These are phyloP conservation scores for Stemphylium beticola DNA, from an alignment of 2,329 filamentous ascomycete species.

Conservation along the genomic window DNA sequence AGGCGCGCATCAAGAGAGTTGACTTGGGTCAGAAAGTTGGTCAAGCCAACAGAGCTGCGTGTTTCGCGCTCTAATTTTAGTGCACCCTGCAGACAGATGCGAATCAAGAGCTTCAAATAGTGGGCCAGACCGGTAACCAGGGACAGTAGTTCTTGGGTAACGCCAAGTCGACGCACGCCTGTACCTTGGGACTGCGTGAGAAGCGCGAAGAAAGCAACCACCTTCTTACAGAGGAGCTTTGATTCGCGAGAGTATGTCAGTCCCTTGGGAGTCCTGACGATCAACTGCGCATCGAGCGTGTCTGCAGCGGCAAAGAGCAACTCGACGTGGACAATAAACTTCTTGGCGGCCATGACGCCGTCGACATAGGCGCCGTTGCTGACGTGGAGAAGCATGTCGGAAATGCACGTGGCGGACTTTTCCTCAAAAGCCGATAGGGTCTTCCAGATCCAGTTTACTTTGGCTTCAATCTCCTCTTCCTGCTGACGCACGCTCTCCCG, in stretches of 20 bases:
- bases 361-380: constrained; percentile 97
- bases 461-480: constrained; percentile 95
- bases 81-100: constrained; percentile 93
- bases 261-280: constrained; percentile 73
- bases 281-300: constrained; percentile 77
- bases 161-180: constrained; percentile 86
- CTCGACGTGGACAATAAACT: constrained; percentile 95
- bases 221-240: constrained; percentile 99
- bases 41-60: constrained; percentile 73
- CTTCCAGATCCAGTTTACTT: constrained; percentile 98
- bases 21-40: constrained; percentile 82
- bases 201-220: constrained; percentile 95
- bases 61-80: constrained; percentile 89
- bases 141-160: constrained; percentile 97
- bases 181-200: constrained; percentile 94
- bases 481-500: constrained; percentile 79
- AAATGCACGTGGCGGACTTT: constrained; percentile 96
- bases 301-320: constrained; percentile 90
- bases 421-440: constrained; percentile 97
- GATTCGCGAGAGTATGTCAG: constrained; percentile 92
- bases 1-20: constrained; percentile 72
- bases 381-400: constrained; percentile 97
- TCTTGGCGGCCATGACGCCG: constrained; percentile 91
- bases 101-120: constrained; percentile 95
- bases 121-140: constrained; percentile 95